phyloP scores from a whole-genome alignment of 75 land plant species.

The Azolla pinnata region DNA sequence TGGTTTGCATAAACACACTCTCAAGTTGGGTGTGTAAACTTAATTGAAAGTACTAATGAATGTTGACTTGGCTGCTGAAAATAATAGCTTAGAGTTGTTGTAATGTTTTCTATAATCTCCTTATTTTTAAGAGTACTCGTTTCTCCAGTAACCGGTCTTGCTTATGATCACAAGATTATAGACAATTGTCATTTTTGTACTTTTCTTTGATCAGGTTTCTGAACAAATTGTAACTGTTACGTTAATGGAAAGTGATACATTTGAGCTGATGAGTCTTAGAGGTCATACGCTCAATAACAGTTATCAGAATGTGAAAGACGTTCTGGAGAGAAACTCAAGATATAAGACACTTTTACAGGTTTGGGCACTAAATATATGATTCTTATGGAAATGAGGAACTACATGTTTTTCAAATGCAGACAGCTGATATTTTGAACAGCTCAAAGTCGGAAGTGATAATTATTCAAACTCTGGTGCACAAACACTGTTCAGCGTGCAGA shows the following conservation, averaged over 20 bases:
- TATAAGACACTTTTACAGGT: conserved; percentile 22
- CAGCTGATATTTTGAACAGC: conserved; percentile 8
- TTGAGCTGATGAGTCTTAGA: conserved; percentile 18
- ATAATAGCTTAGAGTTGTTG: no score
- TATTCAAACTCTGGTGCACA: conserved; percentile 17
- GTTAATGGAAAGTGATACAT: conserved; percentile 25
- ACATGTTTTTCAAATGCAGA: not conserved
- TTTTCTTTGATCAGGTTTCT: conserved; percentile 15
- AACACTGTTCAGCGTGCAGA: conserved; percentile 21
- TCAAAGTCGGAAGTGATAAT: conserved; percentile 31
- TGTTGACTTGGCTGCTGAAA: no score
- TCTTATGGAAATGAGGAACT: not conserved
- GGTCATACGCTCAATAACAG: conserved; percentile 20
- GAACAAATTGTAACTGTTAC: conserved; percentile 16
- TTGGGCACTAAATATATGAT: not conserved
- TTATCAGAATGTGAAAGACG: conserved; percentile 19
- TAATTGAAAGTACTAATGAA: no score
- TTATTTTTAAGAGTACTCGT: no score
- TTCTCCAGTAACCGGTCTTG: no score
- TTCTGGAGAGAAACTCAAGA: conserved; percentile 20
- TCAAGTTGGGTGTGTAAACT: no score
- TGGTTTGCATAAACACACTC: no score
- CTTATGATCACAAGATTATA: not conserved
- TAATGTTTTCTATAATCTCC: no score
- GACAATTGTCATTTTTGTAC: not conserved